Evolutionary conservation across 2,329 filamentous ascomycete species (phyloP).

Genomic region (Penicillium sp.): DNA sequence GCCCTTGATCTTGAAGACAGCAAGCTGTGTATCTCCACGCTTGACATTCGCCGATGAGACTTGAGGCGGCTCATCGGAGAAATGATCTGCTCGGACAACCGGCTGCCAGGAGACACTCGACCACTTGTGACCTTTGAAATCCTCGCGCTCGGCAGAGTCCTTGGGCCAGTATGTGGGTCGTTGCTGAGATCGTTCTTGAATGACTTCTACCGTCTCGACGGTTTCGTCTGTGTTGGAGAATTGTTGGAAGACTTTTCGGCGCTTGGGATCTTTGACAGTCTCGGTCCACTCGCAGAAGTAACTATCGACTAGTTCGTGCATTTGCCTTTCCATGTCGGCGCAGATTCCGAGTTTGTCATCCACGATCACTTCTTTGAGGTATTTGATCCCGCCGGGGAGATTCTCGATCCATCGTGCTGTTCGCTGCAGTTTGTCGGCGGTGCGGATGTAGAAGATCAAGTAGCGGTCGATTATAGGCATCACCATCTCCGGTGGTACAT

Average conservation of each 20-base stretch:
- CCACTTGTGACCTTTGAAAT: slow-evolving; percentile 72
- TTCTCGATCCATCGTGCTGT: slow-evolving; percentile 85
- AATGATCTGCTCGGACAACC: slow-evolving; percentile 67
- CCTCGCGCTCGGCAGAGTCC: slow-evolving; percentile 58
- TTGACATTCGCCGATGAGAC: slow-evolving; percentile 72
- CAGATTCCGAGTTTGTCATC: slow-evolving; percentile 84
- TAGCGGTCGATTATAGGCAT: slow-evolving; percentile 84
- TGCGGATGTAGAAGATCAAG: slow-evolving; percentile 90
- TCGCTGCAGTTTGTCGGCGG: slow-evolving; percentile 83
- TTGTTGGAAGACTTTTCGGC: slow-evolving; percentile 69
- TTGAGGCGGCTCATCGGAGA: slow-evolving; percentile 67
- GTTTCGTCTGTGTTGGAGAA: slow-evolving; percentile 80
- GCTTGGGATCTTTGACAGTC: slow-evolving; percentile 66
- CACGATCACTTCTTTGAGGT: slow-evolving; percentile 77
- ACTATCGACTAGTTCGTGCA: slow-evolving; percentile 76
- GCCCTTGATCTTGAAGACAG: slow-evolving; percentile 78
- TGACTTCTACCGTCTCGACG: slow-evolving; percentile 65
- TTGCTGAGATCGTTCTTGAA: slow-evolving; percentile 68
- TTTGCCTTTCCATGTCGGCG: slow-evolving; percentile 79
- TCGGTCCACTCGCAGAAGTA: slow-evolving; percentile 95
- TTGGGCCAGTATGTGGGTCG: slow-evolving; percentile 76
- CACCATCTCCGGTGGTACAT: slow-evolving; percentile 78
- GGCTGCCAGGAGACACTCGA: slow-evolving; percentile 71
- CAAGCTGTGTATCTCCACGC: slow-evolving; percentile 83
- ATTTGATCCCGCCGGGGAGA: slow-evolving; percentile 78